Percentiles rank a stretch among this genome's conserved stretches.
These are phyloP conservation scores for Micractinium sp. DNA, from an alignment of 139 green algal genomes.

Conservation along the genomic window DNA sequence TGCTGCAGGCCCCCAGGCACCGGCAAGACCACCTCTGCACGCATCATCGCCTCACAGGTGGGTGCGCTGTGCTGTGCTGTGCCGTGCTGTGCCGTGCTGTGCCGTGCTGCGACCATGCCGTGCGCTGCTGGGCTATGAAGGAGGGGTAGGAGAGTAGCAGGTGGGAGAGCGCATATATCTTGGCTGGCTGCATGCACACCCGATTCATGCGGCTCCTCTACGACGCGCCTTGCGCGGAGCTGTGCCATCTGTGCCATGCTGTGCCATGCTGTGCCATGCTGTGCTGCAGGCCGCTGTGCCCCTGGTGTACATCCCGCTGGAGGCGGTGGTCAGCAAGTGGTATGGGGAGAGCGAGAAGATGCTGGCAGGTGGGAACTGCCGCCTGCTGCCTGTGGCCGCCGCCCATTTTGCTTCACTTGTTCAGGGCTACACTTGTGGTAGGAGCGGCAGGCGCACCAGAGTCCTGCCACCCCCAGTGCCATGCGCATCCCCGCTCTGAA, in stretches of 20 bases:
- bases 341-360: slow-evolving; percentile 84
- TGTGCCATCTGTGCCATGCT: too few relatives aligned
- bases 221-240: too few relatives aligned
- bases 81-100: background rate
- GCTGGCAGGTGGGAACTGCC: slow-evolving; percentile 61
- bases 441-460: too few relatives aligned
- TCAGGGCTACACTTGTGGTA: too few relatives aligned
- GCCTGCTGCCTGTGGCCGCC: too few relatives aligned
- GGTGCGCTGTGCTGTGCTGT: background rate
- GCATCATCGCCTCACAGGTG: slow-evolving; percentile 66
- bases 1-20: slow-evolving; percentile 68
- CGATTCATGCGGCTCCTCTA: background rate
- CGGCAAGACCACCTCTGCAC: slow-evolving; percentile 90
- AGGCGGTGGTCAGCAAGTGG: slow-evolving; percentile 82
- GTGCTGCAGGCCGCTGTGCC: slow-evolving; percentile 69
- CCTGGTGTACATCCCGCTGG: slow-evolving; percentile 94
- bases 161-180: background rate
- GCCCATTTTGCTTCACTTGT: background rate
- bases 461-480: too few relatives aligned
- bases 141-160: background rate
- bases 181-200: background rate
- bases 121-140: too few relatives aligned
- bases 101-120: too few relatives aligned
- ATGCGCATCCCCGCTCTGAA: too few relatives aligned
- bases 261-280: background rate